Evolutionary conservation across 495 filamentous ascomycete species (phyloP).

Genomic region (Penicillium macrosclerotiorum): DNA sequence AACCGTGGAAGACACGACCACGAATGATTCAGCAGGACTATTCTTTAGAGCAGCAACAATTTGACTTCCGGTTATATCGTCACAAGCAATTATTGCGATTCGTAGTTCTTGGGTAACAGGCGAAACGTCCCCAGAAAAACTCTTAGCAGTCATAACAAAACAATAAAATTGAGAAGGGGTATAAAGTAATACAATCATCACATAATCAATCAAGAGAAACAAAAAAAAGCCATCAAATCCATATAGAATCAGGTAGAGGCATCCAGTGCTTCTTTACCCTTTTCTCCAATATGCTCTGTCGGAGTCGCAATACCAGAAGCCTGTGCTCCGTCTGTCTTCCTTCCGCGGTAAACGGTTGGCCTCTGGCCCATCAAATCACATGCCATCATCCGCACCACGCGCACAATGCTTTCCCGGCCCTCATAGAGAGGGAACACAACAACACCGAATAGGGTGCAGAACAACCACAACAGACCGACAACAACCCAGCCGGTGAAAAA

Average conservation of each 20-base stretch:
- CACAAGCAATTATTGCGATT: too few relatives aligned
- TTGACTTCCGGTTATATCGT: too few relatives aligned
- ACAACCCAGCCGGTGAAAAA: constrained; percentile 94
- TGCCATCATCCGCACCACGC: constrained; percentile 64
- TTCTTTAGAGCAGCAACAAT: too few relatives aligned
- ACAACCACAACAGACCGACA: constrained; percentile 87
- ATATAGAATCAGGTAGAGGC: constrained; percentile 7
- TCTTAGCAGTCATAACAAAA: neutral
- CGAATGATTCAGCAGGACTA: too few relatives aligned
- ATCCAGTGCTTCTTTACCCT: constrained; percentile 22
- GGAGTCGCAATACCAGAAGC: constrained; percentile 34
- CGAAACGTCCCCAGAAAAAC: neutral
- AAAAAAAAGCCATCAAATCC: constrained; percentile 3
- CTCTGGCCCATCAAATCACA: constrained; percentile 67
- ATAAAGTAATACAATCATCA: constrained; percentile 6
- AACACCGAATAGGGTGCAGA: constrained; percentile 68
- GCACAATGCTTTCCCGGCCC: constrained; percentile 64
- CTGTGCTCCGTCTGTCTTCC: constrained; percentile 20
- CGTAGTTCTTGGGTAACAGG: too few relatives aligned
- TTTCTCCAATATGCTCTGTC: constrained; percentile 26
- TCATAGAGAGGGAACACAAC: constrained; percentile 84
- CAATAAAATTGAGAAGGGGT: constrained; percentile 9
- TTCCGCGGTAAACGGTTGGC: constrained; percentile 26
- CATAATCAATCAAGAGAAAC: neutral
- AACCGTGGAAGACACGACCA: too few relatives aligned